These are phyloP conservation scores for Colletotrichum simmondsii DNA, from an alignment of 2,329 filamentous ascomycete species.

Conservation along the genomic window DNA sequence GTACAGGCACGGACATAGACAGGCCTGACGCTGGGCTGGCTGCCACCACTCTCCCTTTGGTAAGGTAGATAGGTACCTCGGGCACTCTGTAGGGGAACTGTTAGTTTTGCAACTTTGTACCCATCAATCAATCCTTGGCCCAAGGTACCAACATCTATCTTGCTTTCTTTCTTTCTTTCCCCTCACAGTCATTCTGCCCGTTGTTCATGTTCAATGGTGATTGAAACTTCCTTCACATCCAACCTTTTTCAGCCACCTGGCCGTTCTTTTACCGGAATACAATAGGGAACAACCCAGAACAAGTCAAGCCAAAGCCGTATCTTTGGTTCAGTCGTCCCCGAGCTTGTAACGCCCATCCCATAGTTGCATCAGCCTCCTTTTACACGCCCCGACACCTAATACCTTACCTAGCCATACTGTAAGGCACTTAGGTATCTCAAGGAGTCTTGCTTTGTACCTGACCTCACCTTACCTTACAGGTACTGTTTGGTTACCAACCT, in stretches of 20 bases:
- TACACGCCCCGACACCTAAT: background rate
- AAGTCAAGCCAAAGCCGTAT: background rate
- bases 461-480: background rate
- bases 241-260: background rate
- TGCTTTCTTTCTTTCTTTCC: background rate
- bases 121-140: background rate
- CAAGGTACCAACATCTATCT: background rate
- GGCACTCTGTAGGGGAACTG: too few species aligned
- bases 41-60: background rate
- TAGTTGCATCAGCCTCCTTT: slow-evolving; percentile 21
- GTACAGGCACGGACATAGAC: slow-evolving; percentile 7
- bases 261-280: background rate
- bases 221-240: background rate
- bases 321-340: background rate
- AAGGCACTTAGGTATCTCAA: background rate
- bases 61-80: background rate
- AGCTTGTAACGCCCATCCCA: background rate
- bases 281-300: slow-evolving; percentile 18
- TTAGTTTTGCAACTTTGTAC: background rate
- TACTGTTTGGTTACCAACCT: background rate
- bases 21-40: background rate
- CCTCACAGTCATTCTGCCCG: background rate
- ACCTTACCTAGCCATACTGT: background rate
- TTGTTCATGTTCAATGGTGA: background rate
- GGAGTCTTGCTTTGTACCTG: background rate